Evolutionary conservation across 2,329 filamentous ascomycete species (phyloP).

Genomic region (Pezicula rhizophila): DNA sequence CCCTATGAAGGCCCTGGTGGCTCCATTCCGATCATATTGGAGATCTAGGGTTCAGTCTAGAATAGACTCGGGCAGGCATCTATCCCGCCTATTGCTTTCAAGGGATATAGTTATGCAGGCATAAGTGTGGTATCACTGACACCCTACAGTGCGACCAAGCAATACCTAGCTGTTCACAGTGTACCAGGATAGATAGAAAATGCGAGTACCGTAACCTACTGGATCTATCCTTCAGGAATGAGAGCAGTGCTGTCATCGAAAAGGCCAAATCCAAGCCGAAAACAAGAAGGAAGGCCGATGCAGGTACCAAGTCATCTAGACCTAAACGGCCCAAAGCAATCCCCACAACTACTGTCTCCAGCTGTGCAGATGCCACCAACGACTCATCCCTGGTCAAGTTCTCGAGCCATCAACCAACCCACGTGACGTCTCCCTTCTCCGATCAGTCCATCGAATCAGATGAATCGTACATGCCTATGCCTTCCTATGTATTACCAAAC

Average conservation of each 20-base stretch:
- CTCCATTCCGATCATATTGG: not conserved
- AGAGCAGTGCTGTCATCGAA: conserved; percentile 48
- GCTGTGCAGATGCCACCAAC: too few species aligned
- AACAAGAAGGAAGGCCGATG: conserved; percentile 26
- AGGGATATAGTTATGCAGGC: not conserved
- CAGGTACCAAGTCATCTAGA: conserved; percentile 34
- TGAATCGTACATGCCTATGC: too few species aligned
- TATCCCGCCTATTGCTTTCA: too few species aligned
- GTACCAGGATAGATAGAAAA: conserved; percentile 41
- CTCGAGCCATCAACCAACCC: too few species aligned
- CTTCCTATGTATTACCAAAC: too few species aligned
- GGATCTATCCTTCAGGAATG: conserved; percentile 51
- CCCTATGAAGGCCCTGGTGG: not conserved
- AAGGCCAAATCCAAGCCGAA: conserved; percentile 36
- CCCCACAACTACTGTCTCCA: not conserved
- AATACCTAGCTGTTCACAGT: conserved; percentile 45
- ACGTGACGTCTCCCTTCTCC: too few species aligned
- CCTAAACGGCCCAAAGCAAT: not conserved
- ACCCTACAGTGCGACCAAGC: conserved; percentile 43
- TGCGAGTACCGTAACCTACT: conserved; percentile 50
- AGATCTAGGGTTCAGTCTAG: not conserved
- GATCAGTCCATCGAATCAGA: too few species aligned
- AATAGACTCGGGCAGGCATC: too few species aligned
- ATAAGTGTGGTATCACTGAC: conserved; percentile 4
- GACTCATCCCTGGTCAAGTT: too few species aligned